phyloP scores from a whole-genome alignment of 176 grass and related monocot species.

The Zizania latifolia region DNA sequence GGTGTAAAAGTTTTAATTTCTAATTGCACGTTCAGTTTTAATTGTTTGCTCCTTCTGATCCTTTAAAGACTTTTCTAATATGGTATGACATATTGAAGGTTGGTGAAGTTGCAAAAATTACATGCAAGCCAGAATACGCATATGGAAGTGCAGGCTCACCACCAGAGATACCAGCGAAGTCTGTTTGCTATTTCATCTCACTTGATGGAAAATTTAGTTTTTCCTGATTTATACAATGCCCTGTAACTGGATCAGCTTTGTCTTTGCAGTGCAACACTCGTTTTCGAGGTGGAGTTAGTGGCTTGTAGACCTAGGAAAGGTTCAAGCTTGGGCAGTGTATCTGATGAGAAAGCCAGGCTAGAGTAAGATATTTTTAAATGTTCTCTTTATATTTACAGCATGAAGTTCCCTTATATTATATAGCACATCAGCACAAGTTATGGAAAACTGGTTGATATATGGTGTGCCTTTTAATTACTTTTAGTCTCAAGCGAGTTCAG shows the following conservation, averaged over 20 bases:
- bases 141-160: constrained; percentile 85
- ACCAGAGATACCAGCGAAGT: constrained; percentile 93
- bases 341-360: constrained; percentile 86
- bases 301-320: constrained; percentile 93
- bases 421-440: not conserved
- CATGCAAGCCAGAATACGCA: constrained; percentile 91
- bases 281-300: constrained; percentile 92
- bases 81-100: constrained; percentile 50
- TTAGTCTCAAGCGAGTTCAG: not conserved
- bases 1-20: constrained; percentile 26
- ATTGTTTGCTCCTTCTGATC: not conserved
- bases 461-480: not conserved
- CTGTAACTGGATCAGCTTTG: constrained; percentile 11
- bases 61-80: constrained; percentile 1
- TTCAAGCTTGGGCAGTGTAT: constrained; percentile 62
- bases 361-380: constrained; percentile 54
- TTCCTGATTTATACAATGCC: not conserved
- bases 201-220: not conserved
- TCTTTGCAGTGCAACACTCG: constrained; percentile 71
- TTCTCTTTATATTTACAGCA: not conserved
- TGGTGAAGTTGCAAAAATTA: constrained; percentile 89
- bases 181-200: constrained; percentile 9
- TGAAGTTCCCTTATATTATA: not conserved
- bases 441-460: not conserved
- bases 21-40: not conserved